Evolutionary conservation across 1,284 basidiomycete genomes (phyloP).

Genomic region (Anthracocystis setariae): DNA sequence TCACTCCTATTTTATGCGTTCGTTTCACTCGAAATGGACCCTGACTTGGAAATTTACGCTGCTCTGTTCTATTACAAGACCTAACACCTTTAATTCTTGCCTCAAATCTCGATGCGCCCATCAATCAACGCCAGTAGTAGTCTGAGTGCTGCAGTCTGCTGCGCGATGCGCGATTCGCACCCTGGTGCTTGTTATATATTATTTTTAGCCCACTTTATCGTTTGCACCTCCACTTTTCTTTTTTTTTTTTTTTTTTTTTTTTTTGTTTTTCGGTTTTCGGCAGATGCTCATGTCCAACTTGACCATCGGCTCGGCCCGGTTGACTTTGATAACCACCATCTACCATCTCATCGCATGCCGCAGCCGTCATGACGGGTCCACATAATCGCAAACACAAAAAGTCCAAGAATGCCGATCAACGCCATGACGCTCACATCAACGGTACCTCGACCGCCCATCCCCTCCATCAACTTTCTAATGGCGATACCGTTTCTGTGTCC

Average conservation of each 20-base stretch:
- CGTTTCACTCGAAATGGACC: constrained; percentile 1
- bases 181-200: background rate
- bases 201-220: background rate
- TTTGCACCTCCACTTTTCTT: background rate
- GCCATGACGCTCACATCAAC: constrained; percentile 5
- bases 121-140: too few species aligned
- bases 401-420: constrained; percentile 4
- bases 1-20: background rate
- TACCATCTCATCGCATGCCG: too few species aligned
- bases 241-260: too few species aligned
- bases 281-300: background rate
- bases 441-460: constrained; percentile 27
- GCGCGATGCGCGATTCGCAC: background rate
- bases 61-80: too few species aligned
- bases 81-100: too few species aligned
- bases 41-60: too few species aligned
- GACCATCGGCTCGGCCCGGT: too few species aligned
- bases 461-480: constrained; percentile 13
- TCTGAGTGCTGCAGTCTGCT: too few species aligned
- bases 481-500: background rate
- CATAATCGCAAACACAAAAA: constrained; percentile 40
- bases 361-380: background rate
- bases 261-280: too few species aligned
- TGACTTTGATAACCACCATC: background rate
- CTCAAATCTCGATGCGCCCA: too few species aligned